phyloP scores from a whole-genome alignment of 2,329 filamentous ascomycete species.

The Tolypocladium amazonense region DNA sequence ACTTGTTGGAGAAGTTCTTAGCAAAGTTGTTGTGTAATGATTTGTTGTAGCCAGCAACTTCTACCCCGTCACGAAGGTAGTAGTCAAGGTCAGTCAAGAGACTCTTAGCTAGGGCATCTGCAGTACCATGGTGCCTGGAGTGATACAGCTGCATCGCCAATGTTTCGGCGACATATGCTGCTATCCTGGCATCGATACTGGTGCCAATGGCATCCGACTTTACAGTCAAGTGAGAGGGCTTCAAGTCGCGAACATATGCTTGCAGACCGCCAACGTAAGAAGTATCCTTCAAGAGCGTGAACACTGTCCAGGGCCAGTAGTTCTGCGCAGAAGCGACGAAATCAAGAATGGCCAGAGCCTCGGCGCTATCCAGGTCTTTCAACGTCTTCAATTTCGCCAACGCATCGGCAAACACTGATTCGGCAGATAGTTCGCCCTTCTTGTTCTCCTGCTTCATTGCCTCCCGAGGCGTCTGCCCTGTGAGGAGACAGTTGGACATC shows the following conservation, averaged over 20 bases:
- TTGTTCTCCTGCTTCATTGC: constrained; percentile 49
- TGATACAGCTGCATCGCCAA: constrained; percentile 87
- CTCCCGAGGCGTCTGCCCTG: constrained; percentile 73
- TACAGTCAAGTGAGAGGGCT: constrained; percentile 37
- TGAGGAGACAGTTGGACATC: constrained; percentile 89
- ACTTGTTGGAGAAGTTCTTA: constrained; percentile 73
- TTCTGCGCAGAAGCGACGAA: constrained; percentile 86
- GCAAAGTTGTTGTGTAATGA: constrained; percentile 80
- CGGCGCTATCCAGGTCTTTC: constrained; percentile 48
- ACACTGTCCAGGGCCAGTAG: constrained; percentile 91
- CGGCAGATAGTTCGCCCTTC: constrained; percentile 34
- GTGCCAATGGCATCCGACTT: constrained; percentile 46
- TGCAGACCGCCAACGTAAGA: constrained; percentile 64
- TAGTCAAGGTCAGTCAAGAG: constrained; percentile 69
- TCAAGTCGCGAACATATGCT: constrained; percentile 53
- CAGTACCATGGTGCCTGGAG: constrained; percentile 64
- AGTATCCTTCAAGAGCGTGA: constrained; percentile 63
- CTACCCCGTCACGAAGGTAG: constrained; percentile 66
- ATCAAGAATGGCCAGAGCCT: constrained; percentile 67
- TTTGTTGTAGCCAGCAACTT: constrained; percentile 73
- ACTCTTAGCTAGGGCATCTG: constrained; percentile 53
- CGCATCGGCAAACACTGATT: constrained; percentile 65
- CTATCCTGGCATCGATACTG: constrained; percentile 57
- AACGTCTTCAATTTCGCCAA: constrained; percentile 60
- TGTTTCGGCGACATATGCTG: constrained; percentile 76